Percentiles rank a stretch among this genome's conserved stretches.
Conservation (phyloP, 768 basidiomycete species). For the Tricholoma sp. region DNA sequence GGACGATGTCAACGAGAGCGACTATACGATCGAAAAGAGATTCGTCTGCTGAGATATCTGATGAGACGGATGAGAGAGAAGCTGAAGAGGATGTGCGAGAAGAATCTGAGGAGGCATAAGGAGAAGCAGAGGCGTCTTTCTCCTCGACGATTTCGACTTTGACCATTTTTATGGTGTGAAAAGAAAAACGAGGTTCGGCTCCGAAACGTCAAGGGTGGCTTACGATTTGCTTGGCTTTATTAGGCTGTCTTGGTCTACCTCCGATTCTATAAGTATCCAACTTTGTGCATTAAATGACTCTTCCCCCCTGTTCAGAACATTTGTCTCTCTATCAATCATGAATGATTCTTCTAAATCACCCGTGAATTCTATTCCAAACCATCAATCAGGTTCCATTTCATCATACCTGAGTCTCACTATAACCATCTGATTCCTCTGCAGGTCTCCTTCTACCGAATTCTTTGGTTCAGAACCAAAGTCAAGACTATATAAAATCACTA, state of each 20-base stretch:
- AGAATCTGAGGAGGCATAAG: constrained; percentile 71
- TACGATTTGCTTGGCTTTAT: constrained; percentile 24
- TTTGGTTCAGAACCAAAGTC: constrained; percentile 75
- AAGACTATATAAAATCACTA: constrained; percentile 73
- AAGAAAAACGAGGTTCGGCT: constrained; percentile 18
- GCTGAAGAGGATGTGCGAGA: constrained; percentile 66
- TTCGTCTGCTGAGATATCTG: constrained; percentile 70
- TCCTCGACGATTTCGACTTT: constrained; percentile 88
- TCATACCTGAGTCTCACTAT: constrained; percentile 7
- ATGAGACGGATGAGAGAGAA: constrained; percentile 77
- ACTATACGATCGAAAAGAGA: constrained; percentile 80
- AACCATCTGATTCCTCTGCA: constrained; percentile 20
- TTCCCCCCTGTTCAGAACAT: constrained; percentile 18
- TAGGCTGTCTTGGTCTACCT: constrained; percentile 21
- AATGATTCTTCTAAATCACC: constrained; percentile 25
- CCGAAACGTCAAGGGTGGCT: constrained; percentile 17
- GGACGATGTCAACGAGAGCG: constrained; percentile 94
- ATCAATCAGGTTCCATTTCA: constrained; percentile 31
- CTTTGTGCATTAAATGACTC: constrained; percentile 16
- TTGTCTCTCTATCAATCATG: constrained; percentile 16
- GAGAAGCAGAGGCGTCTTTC: constrained; percentile 64
- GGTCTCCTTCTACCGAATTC: constrained; percentile 60
- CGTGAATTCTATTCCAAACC: constrained; percentile 17
- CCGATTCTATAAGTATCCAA: constrained; percentile 34
- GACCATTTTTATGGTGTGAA: constrained; percentile 65